A percentile compares a stretch with the other conserved stretches of the same genome.
phyloP scores from a whole-genome alignment of 1,284 basidiomycete genomes.

The Ustilago crameri region DNA sequence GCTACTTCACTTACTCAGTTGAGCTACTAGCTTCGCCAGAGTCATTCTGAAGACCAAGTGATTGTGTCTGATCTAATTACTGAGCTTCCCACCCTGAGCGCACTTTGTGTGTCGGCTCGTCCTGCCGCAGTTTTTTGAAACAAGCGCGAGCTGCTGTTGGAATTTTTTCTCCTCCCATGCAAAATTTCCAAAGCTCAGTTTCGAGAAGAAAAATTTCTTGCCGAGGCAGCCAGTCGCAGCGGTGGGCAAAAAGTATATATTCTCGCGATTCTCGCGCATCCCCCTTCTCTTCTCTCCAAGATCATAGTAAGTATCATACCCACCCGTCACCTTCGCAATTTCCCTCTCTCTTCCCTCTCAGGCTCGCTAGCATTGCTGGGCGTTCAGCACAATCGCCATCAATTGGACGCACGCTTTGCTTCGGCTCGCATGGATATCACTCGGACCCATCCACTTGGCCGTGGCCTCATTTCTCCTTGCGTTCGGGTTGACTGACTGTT shows the following conservation, averaged over 20 bases:
- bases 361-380: neutral
- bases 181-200: constrained; percentile 6
- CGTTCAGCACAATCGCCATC: too few relatives aligned
- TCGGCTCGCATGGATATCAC: neutral
- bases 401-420: too few relatives aligned
- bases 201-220: constrained; percentile 16
- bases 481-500: constrained; percentile 29
- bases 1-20: too few relatives aligned
- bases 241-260: constrained; percentile 40
- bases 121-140: constrained; percentile 13
- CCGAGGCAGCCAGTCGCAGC: neutral
- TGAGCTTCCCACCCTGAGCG: too few relatives aligned
- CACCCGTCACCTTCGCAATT: constrained; percentile 23
- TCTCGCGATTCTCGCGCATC: constrained; percentile 25
- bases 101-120: neutral
- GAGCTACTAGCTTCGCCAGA: too few relatives aligned
- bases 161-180: neutral
- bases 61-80: too few relatives aligned
- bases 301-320: constrained; percentile 52
- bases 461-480: neutral
- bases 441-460: neutral
- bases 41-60: too few relatives aligned
- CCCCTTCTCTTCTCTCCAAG: constrained; percentile 45
- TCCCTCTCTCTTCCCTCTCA: neutral
- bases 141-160: neutral